Evolutionary conservation across 257 asterid species (phyloP).

Genomic region (Agastache rugosa): DNA sequence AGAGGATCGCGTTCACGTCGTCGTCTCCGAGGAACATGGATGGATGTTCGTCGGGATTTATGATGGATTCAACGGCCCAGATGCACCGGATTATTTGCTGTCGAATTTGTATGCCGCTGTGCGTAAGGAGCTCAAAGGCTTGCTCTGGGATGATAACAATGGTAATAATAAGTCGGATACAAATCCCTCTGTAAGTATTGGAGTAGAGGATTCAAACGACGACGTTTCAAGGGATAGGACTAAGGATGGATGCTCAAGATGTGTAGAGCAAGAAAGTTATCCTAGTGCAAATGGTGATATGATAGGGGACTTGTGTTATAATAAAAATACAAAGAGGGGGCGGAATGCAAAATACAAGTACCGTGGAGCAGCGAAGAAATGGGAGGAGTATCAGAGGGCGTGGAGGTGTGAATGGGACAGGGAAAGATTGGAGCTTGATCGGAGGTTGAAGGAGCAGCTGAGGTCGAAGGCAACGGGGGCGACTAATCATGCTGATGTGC

Average conservation of each 20-base stretch:
- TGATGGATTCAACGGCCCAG: slow-evolving; percentile 96
- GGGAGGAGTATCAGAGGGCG: slow-evolving; percentile 90
- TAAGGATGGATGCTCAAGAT: slow-evolving; percentile 66
- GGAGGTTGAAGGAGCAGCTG: slow-evolving; percentile 70
- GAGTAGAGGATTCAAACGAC: slow-evolving; percentile 31
- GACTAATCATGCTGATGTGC: slow-evolving; percentile 70
- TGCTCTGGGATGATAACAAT: slow-evolving; percentile 75
- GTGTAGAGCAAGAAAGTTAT: slow-evolving; percentile 65
- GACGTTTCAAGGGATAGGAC: slow-evolving; percentile 57
- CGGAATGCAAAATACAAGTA: slow-evolving; percentile 52
- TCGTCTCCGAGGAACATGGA: slow-evolving; percentile 89
- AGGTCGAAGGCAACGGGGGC: slow-evolving; percentile 45
- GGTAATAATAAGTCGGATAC: slow-evolving; percentile 42
- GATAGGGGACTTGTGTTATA: slow-evolving; percentile 43
- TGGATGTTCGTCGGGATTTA: slow-evolving; percentile 98
- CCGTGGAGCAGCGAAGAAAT: slow-evolving; percentile 64
- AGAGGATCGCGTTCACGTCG: slow-evolving; percentile 96
- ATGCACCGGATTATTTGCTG: slow-evolving; percentile 86
- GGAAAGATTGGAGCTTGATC: slow-evolving; percentile 89
- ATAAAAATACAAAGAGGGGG: slow-evolving; percentile 49
- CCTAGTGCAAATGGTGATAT: slow-evolving; percentile 44
- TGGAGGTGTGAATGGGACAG: slow-evolving; percentile 95
- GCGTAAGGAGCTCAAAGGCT: slow-evolving; percentile 84
- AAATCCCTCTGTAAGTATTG: slow-evolving; percentile 35
- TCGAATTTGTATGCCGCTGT: slow-evolving; percentile 83